Evolutionary conservation across 345 rosid species (phyloP).

Genomic region (Limnanthes douglasii): DNA sequence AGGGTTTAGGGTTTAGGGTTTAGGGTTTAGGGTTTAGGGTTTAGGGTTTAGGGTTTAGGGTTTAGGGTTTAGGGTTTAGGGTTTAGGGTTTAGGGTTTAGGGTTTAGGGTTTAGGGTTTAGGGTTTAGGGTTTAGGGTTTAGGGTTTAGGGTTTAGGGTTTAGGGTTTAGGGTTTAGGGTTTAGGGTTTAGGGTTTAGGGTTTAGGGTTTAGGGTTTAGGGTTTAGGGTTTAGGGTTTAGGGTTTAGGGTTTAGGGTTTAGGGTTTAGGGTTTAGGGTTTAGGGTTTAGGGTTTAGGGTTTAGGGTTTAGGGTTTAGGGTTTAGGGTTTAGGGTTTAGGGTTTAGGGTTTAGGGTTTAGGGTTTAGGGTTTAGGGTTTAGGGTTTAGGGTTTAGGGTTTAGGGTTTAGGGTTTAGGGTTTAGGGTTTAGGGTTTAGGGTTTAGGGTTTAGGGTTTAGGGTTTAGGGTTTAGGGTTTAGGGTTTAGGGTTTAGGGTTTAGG

Average conservation of each 20-base stretch:
- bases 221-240: neutral
- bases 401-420: neutral
- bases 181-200: neutral
- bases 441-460: neutral
- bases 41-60: neutral
- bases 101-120: too few species aligned
- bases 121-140: neutral
- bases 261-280: neutral
- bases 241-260: neutral
- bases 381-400: neutral
- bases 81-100: neutral
- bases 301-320: too few species aligned
- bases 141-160: neutral
- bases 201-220: neutral
- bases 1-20: too few species aligned
- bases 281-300: neutral
- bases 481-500: neutral
- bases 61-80: neutral
- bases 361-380: neutral
- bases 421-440: neutral
- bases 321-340: too few species aligned
- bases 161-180: neutral
- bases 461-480: neutral
- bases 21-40: neutral
- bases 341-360: neutral